Evolutionary conservation across 164 flowering plant genomes (phyloP).

Genomic region (Cinnamomum chago): DNA sequence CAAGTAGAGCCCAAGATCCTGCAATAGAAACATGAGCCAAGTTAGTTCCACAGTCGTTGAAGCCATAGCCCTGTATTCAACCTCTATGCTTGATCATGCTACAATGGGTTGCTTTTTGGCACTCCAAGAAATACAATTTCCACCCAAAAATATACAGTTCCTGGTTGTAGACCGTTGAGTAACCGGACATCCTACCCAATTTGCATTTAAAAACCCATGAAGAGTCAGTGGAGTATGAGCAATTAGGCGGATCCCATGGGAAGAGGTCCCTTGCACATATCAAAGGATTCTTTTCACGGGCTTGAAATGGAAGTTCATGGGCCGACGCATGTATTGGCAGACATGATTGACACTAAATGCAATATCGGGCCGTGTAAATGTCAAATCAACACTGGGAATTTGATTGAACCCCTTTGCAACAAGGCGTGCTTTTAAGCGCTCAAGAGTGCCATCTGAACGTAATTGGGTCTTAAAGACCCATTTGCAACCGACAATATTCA

Average conservation of each 20-base stretch:
- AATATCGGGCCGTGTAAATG: background rate
- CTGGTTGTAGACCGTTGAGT: background rate
- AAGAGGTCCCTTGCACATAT: background rate
- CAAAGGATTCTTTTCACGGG: background rate
- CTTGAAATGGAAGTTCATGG: background rate
- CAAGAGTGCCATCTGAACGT: background rate
- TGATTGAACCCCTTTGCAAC: constrained; percentile 1
- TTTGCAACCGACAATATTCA: background rate
- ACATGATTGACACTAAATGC: background rate
- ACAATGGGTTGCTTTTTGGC: background rate
- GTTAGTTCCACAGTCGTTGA: background rate
- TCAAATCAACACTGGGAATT: background rate
- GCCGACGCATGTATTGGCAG: constrained; percentile 1
- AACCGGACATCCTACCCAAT: background rate
- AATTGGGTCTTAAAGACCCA: background rate
- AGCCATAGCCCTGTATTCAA: constrained; percentile 4
- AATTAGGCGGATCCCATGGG: background rate
- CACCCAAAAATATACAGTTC: background rate
- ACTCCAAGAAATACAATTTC: constrained; percentile 3
- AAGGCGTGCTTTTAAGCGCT: too few species aligned
- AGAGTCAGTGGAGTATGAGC: background rate
- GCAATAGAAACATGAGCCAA: background rate
- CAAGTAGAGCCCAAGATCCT: too few species aligned
- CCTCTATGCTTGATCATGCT: background rate
- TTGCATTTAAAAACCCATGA: background rate